These are phyloP conservation scores for Asterophora parasitica DNA, from an alignment of 768 basidiomycete genomes.

Conservation along the genomic window DNA sequence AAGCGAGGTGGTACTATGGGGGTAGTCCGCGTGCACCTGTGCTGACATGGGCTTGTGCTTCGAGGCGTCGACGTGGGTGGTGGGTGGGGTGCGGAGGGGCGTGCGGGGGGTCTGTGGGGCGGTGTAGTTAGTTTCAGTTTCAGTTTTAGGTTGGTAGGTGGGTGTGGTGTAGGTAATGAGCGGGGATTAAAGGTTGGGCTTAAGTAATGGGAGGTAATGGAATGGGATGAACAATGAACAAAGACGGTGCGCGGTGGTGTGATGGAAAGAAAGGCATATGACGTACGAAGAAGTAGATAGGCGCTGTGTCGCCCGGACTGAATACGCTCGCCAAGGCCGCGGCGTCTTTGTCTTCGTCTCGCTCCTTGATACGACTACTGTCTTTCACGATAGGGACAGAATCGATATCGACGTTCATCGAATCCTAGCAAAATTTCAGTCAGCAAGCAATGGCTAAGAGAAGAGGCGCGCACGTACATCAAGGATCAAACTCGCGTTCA, in stretches of 20 bases:
- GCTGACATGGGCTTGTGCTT: not conserved
- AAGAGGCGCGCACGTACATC: not conserved
- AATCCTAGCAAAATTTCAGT: not conserved
- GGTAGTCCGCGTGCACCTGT: too few species aligned
- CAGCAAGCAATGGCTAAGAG: not conserved
- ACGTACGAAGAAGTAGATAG: not conserved
- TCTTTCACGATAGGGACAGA: too few species aligned
- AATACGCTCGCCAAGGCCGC: too few species aligned
- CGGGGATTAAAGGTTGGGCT: too few species aligned
- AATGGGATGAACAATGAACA: not conserved
- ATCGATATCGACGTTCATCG: too few species aligned
- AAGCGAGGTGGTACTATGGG: not conserved
- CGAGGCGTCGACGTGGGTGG: not conserved
- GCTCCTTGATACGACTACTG: too few species aligned
- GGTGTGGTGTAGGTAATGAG: not conserved
- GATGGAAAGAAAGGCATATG: not conserved
- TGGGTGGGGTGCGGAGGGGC: conserved; percentile 8
- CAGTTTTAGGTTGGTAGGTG: too few species aligned
- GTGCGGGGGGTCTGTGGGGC: conserved; percentile 11
- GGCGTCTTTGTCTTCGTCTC: too few species aligned
- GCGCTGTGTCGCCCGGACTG: too few species aligned
- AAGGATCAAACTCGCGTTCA: conserved; percentile 33
- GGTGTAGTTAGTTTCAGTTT: conserved; percentile 5
- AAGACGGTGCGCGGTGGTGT: too few species aligned
- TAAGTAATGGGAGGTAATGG: too few species aligned